These are phyloP conservation scores for Wickerhamomyces sp. DNA, from an alignment of 1,139 yeast species.

Conservation along the genomic window DNA sequence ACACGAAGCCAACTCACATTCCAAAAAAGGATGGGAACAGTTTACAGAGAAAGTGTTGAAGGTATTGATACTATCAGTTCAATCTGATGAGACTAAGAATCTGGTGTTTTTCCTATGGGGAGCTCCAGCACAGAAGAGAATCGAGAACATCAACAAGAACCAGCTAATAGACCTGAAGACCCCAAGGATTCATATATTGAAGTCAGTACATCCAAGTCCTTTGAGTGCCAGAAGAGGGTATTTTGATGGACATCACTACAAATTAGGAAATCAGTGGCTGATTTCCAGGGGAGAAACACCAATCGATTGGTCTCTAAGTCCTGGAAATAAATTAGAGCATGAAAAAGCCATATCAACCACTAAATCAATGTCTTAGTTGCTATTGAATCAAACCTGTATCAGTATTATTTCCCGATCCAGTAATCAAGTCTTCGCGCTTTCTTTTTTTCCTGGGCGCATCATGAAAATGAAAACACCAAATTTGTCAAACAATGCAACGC, in stretches of 20 bases:
- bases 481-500: too few relatives aligned
- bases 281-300: slow-evolving; percentile 31
- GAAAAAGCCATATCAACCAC: too few relatives aligned
- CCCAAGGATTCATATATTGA: slow-evolving; percentile 48
- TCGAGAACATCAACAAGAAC: slow-evolving; percentile 30
- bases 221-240: slow-evolving; percentile 82
- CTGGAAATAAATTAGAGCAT: slow-evolving; percentile 11
- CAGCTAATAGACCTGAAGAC: slow-evolving; percentile 21
- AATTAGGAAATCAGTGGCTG: slow-evolving; percentile 68
- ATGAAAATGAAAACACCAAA: too few relatives aligned
- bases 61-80: slow-evolving; percentile 16
- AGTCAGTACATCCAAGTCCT: slow-evolving; percentile 93
- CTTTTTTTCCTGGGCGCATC: too few relatives aligned
- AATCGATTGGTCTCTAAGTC: slow-evolving; percentile 53
- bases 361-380: too few relatives aligned
- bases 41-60: slow-evolving; percentile 67
- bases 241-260: slow-evolving; percentile 66
- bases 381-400: too few relatives aligned
- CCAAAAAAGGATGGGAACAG: slow-evolving; percentile 88
- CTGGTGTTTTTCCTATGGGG: slow-evolving; percentile 94
- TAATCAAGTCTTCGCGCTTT: too few relatives aligned
- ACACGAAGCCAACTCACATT: slow-evolving; percentile 90
- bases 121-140: slow-evolving; percentile 76
- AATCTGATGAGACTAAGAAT: slow-evolving; percentile 36
- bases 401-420: too few relatives aligned